Evolutionary conservation across 306 rosid species (phyloP).

Genomic region (Datisca glomerata): DNA sequence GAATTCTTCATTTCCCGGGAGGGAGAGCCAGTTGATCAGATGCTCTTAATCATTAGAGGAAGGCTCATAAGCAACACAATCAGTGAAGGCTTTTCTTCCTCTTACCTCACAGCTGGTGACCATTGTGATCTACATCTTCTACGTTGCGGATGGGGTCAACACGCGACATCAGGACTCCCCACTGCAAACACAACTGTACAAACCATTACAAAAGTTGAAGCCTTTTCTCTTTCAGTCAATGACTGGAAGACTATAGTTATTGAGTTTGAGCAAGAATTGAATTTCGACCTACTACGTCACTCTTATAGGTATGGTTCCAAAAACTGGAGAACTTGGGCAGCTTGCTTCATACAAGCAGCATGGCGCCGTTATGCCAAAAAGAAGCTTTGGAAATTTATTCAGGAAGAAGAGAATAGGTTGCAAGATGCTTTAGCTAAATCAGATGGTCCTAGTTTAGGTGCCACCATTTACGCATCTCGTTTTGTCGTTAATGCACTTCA

Average conservation of each 20-base stretch:
- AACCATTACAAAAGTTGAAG: constrained; percentile 10
- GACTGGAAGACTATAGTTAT: constrained; percentile 9
- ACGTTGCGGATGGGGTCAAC: constrained; percentile 10
- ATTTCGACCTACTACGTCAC: constrained; percentile 13
- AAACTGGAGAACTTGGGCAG: constrained; percentile 18
- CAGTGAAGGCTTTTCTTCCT: constrained; percentile 9
- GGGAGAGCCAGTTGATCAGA: constrained; percentile 13
- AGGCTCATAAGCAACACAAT: constrained; percentile 6
- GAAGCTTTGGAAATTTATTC: constrained; percentile 6
- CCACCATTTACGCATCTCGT: constrained; percentile 15
- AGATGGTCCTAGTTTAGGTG: constrained; percentile 15
- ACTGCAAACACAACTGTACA: constrained; percentile 9
- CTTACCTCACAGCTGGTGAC: constrained; percentile 10
- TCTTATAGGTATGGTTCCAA: constrained; percentile 9
- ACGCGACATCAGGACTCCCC: constrained; percentile 7
- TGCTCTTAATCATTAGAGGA: constrained; percentile 14
- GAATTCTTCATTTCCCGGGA: constrained; percentile 8
- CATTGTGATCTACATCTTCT: constrained; percentile 9
- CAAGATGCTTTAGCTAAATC: constrained; percentile 11
- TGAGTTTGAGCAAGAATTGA: constrained; percentile 6
- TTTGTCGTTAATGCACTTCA: constrained; percentile 12
- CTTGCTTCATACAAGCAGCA: constrained; percentile 10
- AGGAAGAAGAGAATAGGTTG: constrained; percentile 14
- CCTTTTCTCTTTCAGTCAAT: constrained; percentile 8
- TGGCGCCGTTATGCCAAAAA: constrained; percentile 13